These are phyloP conservation scores for Naegleria gruberi DNA, from an alignment of 208 protist genomes.

Conservation along the genomic window DNA sequence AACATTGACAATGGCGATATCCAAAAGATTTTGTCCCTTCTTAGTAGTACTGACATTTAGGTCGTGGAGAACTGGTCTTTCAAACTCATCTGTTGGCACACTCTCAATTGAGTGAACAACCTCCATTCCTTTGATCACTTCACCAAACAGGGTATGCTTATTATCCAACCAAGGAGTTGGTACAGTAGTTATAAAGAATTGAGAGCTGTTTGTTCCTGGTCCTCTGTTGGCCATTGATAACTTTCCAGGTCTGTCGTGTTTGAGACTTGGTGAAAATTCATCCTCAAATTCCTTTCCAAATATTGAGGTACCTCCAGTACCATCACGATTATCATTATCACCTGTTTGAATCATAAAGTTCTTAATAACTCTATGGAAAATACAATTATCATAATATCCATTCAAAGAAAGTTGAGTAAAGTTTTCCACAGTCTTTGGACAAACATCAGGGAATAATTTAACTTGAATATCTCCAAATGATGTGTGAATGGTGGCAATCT, in stretches of 20 bases:
- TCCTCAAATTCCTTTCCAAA: constrained; percentile 77
- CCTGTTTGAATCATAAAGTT: constrained; percentile 87
- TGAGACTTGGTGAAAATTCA: constrained; percentile 46
- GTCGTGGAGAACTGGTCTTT: constrained; percentile 41
- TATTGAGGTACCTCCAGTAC: constrained; percentile 72
- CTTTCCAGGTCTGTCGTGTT: constrained; percentile 54
- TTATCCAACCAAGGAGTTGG: constrained; percentile 30
- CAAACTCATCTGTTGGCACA: constrained; percentile 42
- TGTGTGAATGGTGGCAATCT: constrained; percentile 64
- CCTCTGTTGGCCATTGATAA: constrained; percentile 67
- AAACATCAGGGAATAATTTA: constrained; percentile 72
- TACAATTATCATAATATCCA: constrained; percentile 80
- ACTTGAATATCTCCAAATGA: constrained; percentile 70
- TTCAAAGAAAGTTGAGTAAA: constrained; percentile 71
- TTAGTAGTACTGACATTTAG: not conserved
- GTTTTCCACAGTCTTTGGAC: constrained; percentile 88
- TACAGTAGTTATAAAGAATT: constrained; percentile 48
- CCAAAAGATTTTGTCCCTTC: not conserved
- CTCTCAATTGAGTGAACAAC: constrained; percentile 61
- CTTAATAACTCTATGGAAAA: constrained; percentile 88
- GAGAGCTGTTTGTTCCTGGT: constrained; percentile 49
- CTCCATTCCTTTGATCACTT: constrained; percentile 54
- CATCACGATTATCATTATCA: constrained; percentile 69
- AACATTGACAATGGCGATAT: not conserved
- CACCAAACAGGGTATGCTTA: constrained; percentile 73